A percentile compares a stretch with the other conserved stretches of the same genome.
These are phyloP conservation scores for Colletotrichum gloeosporioides DNA, from an alignment of 2,329 filamentous ascomycete species.

Conservation along the genomic window DNA sequence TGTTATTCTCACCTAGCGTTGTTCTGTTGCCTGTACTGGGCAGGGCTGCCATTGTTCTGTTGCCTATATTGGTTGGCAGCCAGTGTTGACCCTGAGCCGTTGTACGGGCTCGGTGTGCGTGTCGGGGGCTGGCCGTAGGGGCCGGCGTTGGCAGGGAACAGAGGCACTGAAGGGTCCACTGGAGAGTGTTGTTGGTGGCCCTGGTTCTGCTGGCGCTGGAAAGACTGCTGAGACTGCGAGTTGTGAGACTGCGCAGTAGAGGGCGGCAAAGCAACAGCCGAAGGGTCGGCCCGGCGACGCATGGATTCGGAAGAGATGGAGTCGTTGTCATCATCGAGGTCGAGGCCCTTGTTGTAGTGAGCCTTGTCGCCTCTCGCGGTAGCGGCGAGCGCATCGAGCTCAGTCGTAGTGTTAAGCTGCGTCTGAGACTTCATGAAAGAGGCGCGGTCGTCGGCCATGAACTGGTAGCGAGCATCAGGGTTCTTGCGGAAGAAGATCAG, in stretches of 20 bases:
- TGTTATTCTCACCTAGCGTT: constrained; percentile 38
- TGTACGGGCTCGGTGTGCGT: constrained; percentile 40
- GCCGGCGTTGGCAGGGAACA: constrained; percentile 42
- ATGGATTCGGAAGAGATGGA: constrained; percentile 44
- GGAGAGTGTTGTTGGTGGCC: constrained; percentile 40
- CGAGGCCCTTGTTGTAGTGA: constrained; percentile 42
- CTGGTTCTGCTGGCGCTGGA: constrained; percentile 25
- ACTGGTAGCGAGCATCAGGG: constrained; percentile 92
- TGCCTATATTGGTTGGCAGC: constrained; percentile 31
- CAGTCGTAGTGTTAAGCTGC: constrained; percentile 76
- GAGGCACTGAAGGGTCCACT: constrained; percentile 47
- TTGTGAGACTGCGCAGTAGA: constrained; percentile 21
- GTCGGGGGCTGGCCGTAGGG: constrained; percentile 30
- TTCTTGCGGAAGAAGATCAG: constrained; percentile 88
- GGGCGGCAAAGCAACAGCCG: constrained; percentile 28
- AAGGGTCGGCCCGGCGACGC: constrained; percentile 37
- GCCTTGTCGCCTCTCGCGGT: constrained; percentile 82
- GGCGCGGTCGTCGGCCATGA: constrained; percentile 93
- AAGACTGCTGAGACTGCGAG: constrained; percentile 26
- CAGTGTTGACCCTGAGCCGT: constrained; percentile 33
- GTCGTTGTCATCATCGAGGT: constrained; percentile 48
- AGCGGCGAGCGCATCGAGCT: constrained; percentile 87
- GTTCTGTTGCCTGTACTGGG: constrained; percentile 40
- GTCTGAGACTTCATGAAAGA: constrained; percentile 98
- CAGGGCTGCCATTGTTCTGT: constrained; percentile 37